Evolutionary conservation across 192 early-diverging fungal genomes (phyloP).

Genomic region (Lobosporangium transversale): DNA sequence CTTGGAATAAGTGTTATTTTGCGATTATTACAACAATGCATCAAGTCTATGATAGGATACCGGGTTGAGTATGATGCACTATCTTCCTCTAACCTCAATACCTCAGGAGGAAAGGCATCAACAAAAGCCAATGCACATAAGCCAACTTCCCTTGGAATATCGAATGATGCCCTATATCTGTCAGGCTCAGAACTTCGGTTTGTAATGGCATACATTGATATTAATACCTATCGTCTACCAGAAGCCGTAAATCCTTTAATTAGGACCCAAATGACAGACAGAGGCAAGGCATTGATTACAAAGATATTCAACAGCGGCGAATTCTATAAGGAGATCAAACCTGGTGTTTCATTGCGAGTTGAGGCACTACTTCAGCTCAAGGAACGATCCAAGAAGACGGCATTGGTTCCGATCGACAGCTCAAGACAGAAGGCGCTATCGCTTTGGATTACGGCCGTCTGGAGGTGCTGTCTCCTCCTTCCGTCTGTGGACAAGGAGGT

Average conservation of each 20-base stretch:
- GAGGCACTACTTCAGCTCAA: slow-evolving; percentile 30
- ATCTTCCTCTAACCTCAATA: no score
- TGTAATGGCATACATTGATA: slow-evolving; percentile 43
- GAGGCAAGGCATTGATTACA: slow-evolving; percentile 18
- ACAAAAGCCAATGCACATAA: not conserved
- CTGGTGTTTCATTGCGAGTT: slow-evolving; percentile 18
- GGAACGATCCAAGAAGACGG: slow-evolving; percentile 27
- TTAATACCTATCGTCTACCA: slow-evolving; percentile 39
- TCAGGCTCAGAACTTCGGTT: slow-evolving; percentile 52
- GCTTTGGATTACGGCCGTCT: slow-evolving; percentile 51
- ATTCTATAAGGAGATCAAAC: slow-evolving; percentile 45
- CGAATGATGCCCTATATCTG: slow-evolving; percentile 28
- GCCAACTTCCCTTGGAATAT: not conserved
- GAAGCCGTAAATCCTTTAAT: slow-evolving; percentile 18
- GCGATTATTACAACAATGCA: slow-evolving; percentile 14
- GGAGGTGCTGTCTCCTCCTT: slow-evolving; percentile 45
- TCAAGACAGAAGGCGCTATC: slow-evolving; percentile 25
- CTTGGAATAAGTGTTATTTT: slow-evolving; percentile 7
- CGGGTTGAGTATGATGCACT: not conserved
- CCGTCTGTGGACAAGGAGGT: slow-evolving; percentile 36
- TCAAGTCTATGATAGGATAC: slow-evolving; percentile 5
- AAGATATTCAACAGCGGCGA: slow-evolving; percentile 36
- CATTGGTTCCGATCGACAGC: slow-evolving; percentile 12
- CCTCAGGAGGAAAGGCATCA: not conserved
- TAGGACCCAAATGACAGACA: slow-evolving; percentile 23